phyloP scores from a whole-genome alignment of 164 flowering plant genomes.

The Berberis thunbergii region DNA sequence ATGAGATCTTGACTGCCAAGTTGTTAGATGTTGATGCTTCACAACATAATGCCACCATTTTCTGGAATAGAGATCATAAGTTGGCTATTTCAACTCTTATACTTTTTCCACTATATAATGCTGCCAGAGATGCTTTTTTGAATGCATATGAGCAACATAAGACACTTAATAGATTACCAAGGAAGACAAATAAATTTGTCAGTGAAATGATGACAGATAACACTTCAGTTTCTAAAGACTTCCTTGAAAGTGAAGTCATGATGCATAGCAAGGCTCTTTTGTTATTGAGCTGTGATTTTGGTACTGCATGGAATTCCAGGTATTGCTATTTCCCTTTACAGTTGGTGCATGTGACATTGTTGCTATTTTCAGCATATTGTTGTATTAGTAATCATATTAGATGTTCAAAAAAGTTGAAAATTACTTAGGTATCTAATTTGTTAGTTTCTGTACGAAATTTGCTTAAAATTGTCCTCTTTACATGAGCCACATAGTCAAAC shows the following conservation, averaged over 20 bases:
- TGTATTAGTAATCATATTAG: not conserved
- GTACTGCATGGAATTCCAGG: conserved; percentile 96
- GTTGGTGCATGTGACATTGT: not conserved
- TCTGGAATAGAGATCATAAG: conserved; percentile 76
- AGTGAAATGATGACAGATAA: conserved; percentile 9
- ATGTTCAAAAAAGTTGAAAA: too few relatives aligned
- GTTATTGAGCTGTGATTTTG: conserved; percentile 70
- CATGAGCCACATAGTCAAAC: too few relatives aligned
- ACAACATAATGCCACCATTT: conserved; percentile 17
- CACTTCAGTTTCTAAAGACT: conserved; percentile 8
- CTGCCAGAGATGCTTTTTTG: conserved; percentile 55
- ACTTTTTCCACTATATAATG: conserved; percentile 45
- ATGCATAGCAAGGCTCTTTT: conserved; percentile 75
- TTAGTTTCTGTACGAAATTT: too few relatives aligned
- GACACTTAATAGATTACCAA: conserved; percentile 2
- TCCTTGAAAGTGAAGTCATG: conserved; percentile 51
- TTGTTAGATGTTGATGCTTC: conserved; percentile 3
- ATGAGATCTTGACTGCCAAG: conserved; percentile 3
- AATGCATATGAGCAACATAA: conserved; percentile 25
- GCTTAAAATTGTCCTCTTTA: too few relatives aligned
- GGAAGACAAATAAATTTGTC: conserved; percentile 8
- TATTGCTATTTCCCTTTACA: conserved; percentile 12
- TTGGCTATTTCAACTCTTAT: conserved; percentile 62
- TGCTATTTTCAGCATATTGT: not conserved
- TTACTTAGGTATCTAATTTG: too few relatives aligned